Evolutionary conservation across 768 basidiomycete genomes (phyloP).

Genomic region (Phylloporus scabripes): DNA sequence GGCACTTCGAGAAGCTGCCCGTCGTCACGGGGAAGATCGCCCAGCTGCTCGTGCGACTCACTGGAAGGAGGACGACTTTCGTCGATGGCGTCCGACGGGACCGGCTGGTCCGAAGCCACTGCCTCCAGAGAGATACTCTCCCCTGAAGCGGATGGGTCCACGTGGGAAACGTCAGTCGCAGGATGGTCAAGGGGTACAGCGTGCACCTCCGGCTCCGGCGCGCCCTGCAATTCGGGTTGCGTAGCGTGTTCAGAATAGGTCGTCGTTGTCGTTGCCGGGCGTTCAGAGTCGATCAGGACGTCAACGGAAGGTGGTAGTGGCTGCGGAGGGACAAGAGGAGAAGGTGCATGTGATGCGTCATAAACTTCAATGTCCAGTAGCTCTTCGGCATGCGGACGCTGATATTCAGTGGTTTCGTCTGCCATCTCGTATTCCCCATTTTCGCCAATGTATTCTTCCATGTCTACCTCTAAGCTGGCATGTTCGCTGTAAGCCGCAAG

Average conservation of each 20-base stretch:
- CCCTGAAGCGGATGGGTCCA: constrained; percentile 11
- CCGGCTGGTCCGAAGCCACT: not conserved
- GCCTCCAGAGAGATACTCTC: constrained; percentile 8
- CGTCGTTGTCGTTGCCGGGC: not conserved
- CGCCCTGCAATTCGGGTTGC: constrained; percentile 2
- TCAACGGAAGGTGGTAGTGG: constrained; percentile 13
- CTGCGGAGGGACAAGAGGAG: constrained; percentile 21
- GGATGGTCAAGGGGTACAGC: constrained; percentile 13
- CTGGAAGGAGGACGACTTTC: constrained; percentile 5
- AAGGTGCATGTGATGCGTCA: constrained; percentile 33
- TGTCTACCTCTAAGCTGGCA: constrained; percentile 56
- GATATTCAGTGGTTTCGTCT: constrained; percentile 29
- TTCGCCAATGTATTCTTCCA: constrained; percentile 49
- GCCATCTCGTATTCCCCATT: constrained; percentile 46
- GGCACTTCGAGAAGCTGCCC: constrained; percentile 8
- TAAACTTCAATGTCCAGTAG: constrained; percentile 38
- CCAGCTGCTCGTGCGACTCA: constrained; percentile 20
- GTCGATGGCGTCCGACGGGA: constrained; percentile 6
- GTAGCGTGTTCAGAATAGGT: constrained; percentile 6
- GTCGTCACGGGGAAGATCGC: constrained; percentile 1
- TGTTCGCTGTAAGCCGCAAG: constrained; percentile 30
- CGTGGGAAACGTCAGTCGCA: constrained; percentile 12
- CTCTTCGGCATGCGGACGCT: constrained; percentile 21
- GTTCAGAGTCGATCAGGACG: constrained; percentile 16
- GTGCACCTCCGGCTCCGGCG: constrained; percentile 11